Evolutionary conservation across 2,329 filamentous ascomycete genomes (phyloP).

Genomic region (Botrytis porri): DNA sequence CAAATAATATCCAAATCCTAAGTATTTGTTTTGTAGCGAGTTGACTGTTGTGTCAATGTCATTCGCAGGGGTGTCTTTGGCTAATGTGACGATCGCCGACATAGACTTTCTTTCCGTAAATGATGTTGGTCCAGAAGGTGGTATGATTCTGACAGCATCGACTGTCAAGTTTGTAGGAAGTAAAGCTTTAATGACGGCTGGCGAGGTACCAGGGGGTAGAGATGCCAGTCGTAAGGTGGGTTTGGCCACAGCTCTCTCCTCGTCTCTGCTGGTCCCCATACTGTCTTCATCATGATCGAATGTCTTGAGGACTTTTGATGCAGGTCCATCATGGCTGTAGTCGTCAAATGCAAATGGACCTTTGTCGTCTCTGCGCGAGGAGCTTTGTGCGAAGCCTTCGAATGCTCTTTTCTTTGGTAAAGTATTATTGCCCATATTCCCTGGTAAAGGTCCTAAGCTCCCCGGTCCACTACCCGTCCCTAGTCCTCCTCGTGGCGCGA

Average conservation of each 20-base stretch:
- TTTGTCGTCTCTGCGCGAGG: conserved; percentile 37
- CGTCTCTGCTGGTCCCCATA: conserved; percentile 43
- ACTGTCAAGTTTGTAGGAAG: conserved; percentile 60
- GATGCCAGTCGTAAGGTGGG: conserved; percentile 61
- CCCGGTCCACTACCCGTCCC: conserved; percentile 53
- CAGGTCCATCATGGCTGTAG: conserved; percentile 32
- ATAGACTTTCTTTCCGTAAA: conserved; percentile 66
- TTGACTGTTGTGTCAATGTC: conserved; percentile 82
- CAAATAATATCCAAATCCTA: conserved; percentile 81
- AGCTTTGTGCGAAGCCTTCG: conserved; percentile 43
- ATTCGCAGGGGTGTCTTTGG: conserved; percentile 74
- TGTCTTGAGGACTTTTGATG: conserved; percentile 33
- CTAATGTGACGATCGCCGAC: conserved; percentile 76
- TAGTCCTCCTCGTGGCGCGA: conserved; percentile 8
- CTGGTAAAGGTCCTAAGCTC: conserved; percentile 54
- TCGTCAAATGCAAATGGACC: conserved; percentile 38
- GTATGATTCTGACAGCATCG: conserved; percentile 70
- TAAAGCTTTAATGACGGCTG: conserved; percentile 57
- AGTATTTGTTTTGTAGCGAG: conserved; percentile 74
- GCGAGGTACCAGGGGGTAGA: conserved; percentile 59
- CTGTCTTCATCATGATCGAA: conserved; percentile 44
- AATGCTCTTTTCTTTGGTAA: conserved; percentile 51
- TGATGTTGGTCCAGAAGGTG: conserved; percentile 48
- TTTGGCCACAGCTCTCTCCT: conserved; percentile 55
- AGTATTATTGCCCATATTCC: conserved; percentile 40